phyloP scores from a whole-genome alignment of 1,139 yeast species.

The Chernovozyma aurita region DNA sequence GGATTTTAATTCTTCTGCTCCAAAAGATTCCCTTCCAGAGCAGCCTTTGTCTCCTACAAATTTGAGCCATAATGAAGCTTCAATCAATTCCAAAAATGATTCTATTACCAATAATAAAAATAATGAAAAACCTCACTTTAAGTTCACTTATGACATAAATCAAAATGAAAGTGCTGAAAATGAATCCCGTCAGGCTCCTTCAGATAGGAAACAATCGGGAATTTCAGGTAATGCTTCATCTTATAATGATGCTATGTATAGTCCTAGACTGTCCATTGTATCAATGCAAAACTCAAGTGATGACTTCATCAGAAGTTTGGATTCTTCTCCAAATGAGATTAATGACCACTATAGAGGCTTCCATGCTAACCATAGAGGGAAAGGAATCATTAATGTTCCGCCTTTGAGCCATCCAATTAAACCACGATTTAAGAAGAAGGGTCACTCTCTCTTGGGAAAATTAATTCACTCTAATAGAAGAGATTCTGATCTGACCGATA shows the following conservation, averaged over 20 bases:
- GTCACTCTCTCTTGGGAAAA: slow-evolving; percentile 43
- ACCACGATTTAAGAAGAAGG: slow-evolving; percentile 44
- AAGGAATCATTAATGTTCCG: slow-evolving; percentile 33
- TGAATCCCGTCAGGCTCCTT: not conserved
- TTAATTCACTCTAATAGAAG: slow-evolving; percentile 35
- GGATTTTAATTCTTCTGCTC: not conserved
- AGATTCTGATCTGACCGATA: slow-evolving; percentile 23
- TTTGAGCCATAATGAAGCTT: not conserved
- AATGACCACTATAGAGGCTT: slow-evolving; percentile 38
- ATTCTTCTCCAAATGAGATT: not conserved
- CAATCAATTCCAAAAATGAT: not conserved
- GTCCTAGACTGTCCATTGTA: slow-evolving; percentile 6
- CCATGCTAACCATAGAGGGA: slow-evolving; percentile 36
- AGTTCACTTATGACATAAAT: not conserved
- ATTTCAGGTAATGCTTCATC: not conserved
- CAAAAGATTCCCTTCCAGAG: not conserved
- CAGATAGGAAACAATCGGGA: not conserved
- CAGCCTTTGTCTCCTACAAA: slow-evolving; percentile 1
- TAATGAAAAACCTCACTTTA: not conserved
- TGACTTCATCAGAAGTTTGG: not conserved
- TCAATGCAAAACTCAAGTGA: not conserved
- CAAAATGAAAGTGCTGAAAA: not conserved
- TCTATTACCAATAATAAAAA: not conserved
- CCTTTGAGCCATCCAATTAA: slow-evolving; percentile 49
- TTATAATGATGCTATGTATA: slow-evolving; percentile 3